Percentiles rank a stretch among this genome's conserved stretches.
These are phyloP conservation scores for Lipomyces lipofer DNA, from an alignment of 805 yeast species.

Conservation along the genomic window DNA sequence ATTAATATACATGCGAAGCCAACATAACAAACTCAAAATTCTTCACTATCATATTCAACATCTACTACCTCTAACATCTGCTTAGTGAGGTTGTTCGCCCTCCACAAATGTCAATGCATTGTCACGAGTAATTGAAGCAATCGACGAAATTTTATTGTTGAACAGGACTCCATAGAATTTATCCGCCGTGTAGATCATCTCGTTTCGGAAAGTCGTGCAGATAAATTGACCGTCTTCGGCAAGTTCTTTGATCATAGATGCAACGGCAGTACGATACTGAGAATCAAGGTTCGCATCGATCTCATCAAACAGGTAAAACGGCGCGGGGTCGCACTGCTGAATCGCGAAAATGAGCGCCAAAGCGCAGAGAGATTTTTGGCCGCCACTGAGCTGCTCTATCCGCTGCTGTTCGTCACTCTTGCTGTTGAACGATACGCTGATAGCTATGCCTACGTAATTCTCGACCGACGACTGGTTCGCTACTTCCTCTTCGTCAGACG, in stretches of 20 bases:
- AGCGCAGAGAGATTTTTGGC: constrained; percentile 96
- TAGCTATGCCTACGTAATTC: constrained; percentile 76
- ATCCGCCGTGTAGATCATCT: constrained; percentile 83
- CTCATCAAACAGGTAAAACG: constrained; percentile 94
- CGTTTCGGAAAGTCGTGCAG: constrained; percentile 94
- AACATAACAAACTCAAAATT: too few relatives aligned
- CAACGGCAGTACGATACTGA: constrained; percentile 86
- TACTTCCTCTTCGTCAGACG: constrained; percentile 34
- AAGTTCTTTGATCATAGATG: constrained; percentile 65
- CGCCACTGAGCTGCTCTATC: constrained; percentile 92
- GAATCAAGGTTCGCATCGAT: constrained; percentile 94
- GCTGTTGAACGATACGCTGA: constrained; percentile 86
- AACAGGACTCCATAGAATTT: constrained; percentile 86
- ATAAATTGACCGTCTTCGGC: constrained; percentile 72
- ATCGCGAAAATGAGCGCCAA: constrained; percentile 90
- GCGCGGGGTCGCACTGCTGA: constrained; percentile 95
- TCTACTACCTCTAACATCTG: too few relatives aligned
- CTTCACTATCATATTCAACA: too few relatives aligned
- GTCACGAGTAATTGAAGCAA: constrained; percentile 65
- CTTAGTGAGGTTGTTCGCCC: constrained; percentile 28
- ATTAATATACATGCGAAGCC: too few relatives aligned
- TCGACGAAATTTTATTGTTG: constrained; percentile 75
- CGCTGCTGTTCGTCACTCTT: constrained; percentile 80
- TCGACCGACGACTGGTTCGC: constrained; percentile 44
- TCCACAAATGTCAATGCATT: constrained; percentile 85